Evolutionary conservation across 441 rosid genomes (phyloP), one percentile per base, ranked within the genome.

Genomic region (Hypseocharis bilobata): DNA sequence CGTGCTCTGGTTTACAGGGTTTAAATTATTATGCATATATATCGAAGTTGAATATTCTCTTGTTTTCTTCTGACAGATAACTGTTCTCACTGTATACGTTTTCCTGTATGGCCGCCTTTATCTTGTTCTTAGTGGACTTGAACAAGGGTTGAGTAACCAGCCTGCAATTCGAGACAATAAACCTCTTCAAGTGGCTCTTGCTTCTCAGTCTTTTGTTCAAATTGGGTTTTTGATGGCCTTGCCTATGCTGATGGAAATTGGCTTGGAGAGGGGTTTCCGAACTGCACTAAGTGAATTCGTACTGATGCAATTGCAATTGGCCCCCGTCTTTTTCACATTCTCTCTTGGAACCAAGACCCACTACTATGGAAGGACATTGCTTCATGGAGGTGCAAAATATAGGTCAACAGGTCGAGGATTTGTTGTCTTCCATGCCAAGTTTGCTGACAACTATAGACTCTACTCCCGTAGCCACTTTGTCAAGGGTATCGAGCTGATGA

Each of bases 201-300:
- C 96, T 55, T 94, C 99, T 60, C 99, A 89, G 62, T 87, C 99
- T n/a, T 84, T 95, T 79, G 98, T 95, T 62, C 99, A 95, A 81
- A 88, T 95, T 72, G 99, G 98, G 62, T 75, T 87, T 80, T 75
- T 95, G 66, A 91, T 89, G 98, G 98, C 98, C 42, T 81, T 95
- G 66, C 99, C 98, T 70, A 95, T 95, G 99, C 80, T 95, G 75
- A 92, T 95, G 99, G 99, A 94, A 78, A 94, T 94, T 62, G 99
- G 99, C 34, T 66, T 94, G 78, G 99, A 95, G 77, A 84, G 88
- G 72, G 99, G 99, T 72, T 95, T 95, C 75, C 87, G 97, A 64
- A 89, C 94, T 64, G 98, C 99, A 38, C 80, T 92, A 17, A 92
- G 97, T 86, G 97, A 95, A 75, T 95, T 95, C 68, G 76, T 95